A percentile compares a stretch with the other conserved stretches of the same genome.
Evolutionary conservation across 352 stramenopile species (phyloP).

Genomic region (Pythium aristosporum): DNA sequence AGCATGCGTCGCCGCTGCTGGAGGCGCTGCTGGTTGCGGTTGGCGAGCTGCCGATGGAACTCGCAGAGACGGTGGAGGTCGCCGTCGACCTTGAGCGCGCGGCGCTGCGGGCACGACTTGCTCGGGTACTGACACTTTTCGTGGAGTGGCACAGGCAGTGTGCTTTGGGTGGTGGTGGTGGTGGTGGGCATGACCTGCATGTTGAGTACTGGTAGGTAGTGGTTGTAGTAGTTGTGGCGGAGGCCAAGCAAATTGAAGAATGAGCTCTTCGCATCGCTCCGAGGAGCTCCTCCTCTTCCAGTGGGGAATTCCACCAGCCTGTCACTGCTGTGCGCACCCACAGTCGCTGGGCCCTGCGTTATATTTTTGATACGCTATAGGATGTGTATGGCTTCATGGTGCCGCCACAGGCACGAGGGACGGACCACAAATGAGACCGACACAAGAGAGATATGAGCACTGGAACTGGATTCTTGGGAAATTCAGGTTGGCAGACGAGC

Average conservation of each 20-base stretch:
- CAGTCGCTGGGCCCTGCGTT: neutral
- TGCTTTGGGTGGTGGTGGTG: neutral
- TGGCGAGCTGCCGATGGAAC: conserved; percentile 24
- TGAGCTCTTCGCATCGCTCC: conserved; percentile 3
- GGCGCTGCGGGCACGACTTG: conserved; percentile 22
- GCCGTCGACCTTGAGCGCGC: conserved; percentile 24
- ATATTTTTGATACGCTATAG: neutral
- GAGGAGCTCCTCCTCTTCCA: neutral
- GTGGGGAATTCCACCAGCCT: neutral
- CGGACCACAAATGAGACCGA: neutral
- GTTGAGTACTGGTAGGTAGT: neutral
- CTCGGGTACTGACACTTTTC: conserved; percentile 28
- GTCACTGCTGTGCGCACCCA: neutral
- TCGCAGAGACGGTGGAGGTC: conserved; percentile 25
- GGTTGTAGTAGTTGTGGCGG: neutral
- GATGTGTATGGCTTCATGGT: neutral
- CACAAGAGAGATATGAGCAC: neutral
- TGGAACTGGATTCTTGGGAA: neutral
- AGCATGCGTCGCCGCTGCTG: conserved; percentile 23
- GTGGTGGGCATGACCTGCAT: conserved; percentile 2
- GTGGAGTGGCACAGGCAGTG: conserved; percentile 14
- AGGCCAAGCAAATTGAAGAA: conserved; percentile 15
- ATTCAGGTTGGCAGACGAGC: conserved; percentile 1
- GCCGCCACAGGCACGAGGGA: no score
- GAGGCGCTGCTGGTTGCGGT: conserved; percentile 29